A percentile compares a stretch with the other conserved stretches of the same genome.
These are phyloP conservation scores for Puccinia novopanici DNA, from an alignment of 1,284 basidiomycete species.

Conservation along the genomic window DNA sequence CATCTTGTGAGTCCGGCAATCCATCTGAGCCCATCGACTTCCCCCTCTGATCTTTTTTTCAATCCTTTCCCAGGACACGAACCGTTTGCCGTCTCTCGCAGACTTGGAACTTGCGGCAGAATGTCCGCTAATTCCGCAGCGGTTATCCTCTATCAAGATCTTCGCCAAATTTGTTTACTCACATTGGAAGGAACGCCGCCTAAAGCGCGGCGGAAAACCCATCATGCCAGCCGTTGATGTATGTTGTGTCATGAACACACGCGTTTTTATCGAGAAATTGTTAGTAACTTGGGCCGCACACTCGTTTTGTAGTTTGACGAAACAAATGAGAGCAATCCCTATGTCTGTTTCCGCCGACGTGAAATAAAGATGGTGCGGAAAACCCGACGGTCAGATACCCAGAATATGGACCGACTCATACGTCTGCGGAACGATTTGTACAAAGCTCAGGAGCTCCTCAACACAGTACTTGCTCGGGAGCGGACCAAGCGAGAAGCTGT, in stretches of 20 bases:
- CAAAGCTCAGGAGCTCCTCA: slow-evolving; percentile 72
- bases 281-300: slow-evolving; percentile 51
- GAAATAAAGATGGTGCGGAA: slow-evolving; percentile 93
- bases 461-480: slow-evolving; percentile 72
- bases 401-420: slow-evolving; percentile 81
- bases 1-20: slow-evolving; percentile 71
- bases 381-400: slow-evolving; percentile 84
- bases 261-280: slow-evolving; percentile 55
- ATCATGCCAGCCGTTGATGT: slow-evolving; percentile 81
- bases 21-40: neutral
- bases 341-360: slow-evolving; percentile 94
- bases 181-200: slow-evolving; percentile 76
- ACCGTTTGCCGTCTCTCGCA: slow-evolving; percentile 70
- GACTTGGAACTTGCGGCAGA: slow-evolving; percentile 68
- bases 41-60: slow-evolving; percentile 35
- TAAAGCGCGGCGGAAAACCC: slow-evolving; percentile 72
- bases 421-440: slow-evolving; percentile 77
- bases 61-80: slow-evolving; percentile 60
- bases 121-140: slow-evolving; percentile 24
- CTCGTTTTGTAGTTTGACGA: slow-evolving; percentile 73
- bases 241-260: slow-evolving; percentile 57
- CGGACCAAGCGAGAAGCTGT: slow-evolving; percentile 70
- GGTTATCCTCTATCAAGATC: slow-evolving; percentile 51
- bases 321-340: slow-evolving; percentile 89
- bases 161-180: slow-evolving; percentile 73